Percentiles rank a stretch among this genome's conserved stretches.
These are phyloP conservation scores for Polychaeton citri DNA, from an alignment of 2,329 filamentous ascomycete species.

Conservation along the genomic window DNA sequence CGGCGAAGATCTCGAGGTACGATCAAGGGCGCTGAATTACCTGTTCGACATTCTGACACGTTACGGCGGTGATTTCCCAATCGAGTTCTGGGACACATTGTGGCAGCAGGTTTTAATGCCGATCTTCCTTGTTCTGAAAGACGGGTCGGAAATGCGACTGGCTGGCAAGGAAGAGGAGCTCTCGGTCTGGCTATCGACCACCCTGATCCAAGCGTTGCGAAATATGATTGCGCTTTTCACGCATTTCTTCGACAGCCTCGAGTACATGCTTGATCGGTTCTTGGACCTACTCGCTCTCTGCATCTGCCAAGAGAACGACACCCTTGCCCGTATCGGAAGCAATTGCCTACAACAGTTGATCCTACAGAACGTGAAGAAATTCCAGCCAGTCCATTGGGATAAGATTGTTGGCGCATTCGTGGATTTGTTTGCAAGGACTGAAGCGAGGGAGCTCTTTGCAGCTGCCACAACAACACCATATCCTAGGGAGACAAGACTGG, in stretches of 20 bases:
- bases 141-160: conserved; percentile 84
- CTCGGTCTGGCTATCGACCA: conserved; percentile 96
- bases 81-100: conserved; percentile 95
- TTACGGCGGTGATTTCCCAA: conserved; percentile 81
- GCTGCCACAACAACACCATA: conserved; percentile 43
- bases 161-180: conserved; percentile 91
- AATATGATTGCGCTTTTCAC: conserved; percentile 99
- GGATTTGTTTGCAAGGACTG: conserved; percentile 86
- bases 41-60: conserved; percentile 87
- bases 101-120: conserved; percentile 95
- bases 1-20: conserved; percentile 91
- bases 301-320: conserved; percentile 98
- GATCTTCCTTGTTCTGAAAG: conserved; percentile 96
- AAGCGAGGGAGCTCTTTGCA: conserved; percentile 88
- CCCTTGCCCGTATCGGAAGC: conserved; percentile 91
- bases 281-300: conserved; percentile 86
- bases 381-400: conserved; percentile 74
- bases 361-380: conserved; percentile 89
- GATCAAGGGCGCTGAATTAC: conserved; percentile 78
- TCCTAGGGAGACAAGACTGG: conserved; percentile 4
- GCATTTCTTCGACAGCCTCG: conserved; percentile 89
- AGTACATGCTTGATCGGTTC: conserved; percentile 98
- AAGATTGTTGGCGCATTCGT: conserved; percentile 95
- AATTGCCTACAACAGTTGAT: conserved; percentile 97
- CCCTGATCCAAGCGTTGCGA: conserved; percentile 94